phyloP scores from a whole-genome alignment of 768 basidiomycete species.

The Auricularia auricula-judae region DNA sequence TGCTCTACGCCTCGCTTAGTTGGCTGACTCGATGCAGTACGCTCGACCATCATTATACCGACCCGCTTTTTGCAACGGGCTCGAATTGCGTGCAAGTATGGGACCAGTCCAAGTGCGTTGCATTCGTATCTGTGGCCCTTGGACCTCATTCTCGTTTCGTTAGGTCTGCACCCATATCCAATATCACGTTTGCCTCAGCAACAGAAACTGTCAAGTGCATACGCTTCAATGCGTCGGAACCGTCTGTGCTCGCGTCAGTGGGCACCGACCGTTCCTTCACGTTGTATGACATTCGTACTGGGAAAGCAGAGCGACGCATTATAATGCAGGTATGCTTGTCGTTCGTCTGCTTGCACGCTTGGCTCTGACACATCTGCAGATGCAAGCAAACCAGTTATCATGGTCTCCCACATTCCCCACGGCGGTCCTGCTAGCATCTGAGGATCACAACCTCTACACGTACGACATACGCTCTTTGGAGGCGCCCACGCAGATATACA shows the following conservation, averaged over 20 bases:
- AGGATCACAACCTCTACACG: conserved; percentile 97
- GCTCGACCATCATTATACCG: conserved; percentile 86
- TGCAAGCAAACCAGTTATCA: conserved; percentile 79
- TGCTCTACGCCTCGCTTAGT: conserved; percentile 1
- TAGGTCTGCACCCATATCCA: conserved; percentile 77
- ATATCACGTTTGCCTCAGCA: conserved; percentile 76
- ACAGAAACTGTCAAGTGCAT: conserved; percentile 83
- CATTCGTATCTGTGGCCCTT: no score
- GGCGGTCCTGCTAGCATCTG: conserved; percentile 83
- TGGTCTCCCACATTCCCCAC: conserved; percentile 98
- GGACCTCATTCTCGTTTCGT: neutral
- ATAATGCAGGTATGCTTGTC: conserved; percentile 67
- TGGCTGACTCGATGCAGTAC: conserved; percentile 37
- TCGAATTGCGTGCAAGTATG: conserved; percentile 91
- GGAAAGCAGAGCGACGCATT: conserved; percentile 85
- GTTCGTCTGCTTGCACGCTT: neutral
- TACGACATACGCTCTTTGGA: conserved; percentile 86
- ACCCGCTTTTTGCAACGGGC: conserved; percentile 87
- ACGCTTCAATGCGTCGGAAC: conserved; percentile 88
- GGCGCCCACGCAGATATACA: conserved; percentile 85
- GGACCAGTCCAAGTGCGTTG: conserved; percentile 88
- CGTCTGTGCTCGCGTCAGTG: conserved; percentile 87
- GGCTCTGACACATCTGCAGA: conserved; percentile 27
- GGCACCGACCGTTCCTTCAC: conserved; percentile 95
- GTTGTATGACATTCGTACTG: conserved; percentile 91